Evolutionary conservation across 164 flowering plant genomes (phyloP).

Genomic region (Magnolia sinica): DNA sequence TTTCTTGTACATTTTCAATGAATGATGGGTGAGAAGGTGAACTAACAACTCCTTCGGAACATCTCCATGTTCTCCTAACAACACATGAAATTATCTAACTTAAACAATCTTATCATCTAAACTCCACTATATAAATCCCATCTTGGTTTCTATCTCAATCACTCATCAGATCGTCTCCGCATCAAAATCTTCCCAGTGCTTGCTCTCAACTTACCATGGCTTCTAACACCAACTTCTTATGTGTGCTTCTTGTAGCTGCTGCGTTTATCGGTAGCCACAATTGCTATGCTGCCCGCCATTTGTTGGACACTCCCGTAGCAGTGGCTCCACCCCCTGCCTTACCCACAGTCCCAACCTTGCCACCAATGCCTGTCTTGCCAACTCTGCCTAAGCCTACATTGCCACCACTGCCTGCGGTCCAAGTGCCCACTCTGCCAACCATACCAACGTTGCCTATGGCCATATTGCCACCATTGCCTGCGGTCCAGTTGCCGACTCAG

Average conservation of each 20-base stretch:
- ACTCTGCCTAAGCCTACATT: background rate
- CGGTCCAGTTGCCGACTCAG: background rate
- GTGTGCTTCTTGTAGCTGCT: background rate
- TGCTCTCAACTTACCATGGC: background rate
- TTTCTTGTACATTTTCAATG: too few species aligned
- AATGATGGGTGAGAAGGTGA: too few species aligned
- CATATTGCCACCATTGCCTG: conserved; percentile 4
- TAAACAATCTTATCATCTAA: background rate
- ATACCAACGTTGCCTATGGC: background rate
- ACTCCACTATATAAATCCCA: background rate
- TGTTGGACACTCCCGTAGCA: background rate
- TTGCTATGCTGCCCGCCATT: background rate
- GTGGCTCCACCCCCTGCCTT: background rate
- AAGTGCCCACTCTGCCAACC: background rate
- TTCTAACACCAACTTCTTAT: background rate
- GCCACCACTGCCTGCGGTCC: background rate
- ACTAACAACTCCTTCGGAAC: too few species aligned
- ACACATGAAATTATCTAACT: background rate
- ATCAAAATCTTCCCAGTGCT: background rate
- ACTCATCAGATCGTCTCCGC: background rate
- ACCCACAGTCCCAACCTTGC: background rate
- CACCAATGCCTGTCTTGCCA: background rate
- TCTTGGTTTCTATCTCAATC: background rate
- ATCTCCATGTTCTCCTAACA: too few species aligned
- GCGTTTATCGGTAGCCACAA: background rate